These are phyloP conservation scores for Pseudoperonospora humuli DNA, from an alignment of 352 stramenopile genomes.

Conservation along the genomic window DNA sequence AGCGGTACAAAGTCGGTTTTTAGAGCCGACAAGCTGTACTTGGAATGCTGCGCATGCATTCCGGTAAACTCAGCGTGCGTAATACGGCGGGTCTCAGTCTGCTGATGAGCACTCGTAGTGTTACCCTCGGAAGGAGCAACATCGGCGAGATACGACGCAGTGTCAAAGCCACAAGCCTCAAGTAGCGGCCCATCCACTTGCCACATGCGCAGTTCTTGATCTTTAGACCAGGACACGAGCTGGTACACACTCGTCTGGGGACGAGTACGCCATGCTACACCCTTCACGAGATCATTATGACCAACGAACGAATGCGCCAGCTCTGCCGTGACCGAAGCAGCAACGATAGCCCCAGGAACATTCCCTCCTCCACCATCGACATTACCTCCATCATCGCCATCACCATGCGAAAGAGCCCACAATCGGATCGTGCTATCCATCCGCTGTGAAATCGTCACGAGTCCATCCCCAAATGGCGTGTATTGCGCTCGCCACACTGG, in stretches of 20 bases:
- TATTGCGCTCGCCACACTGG: constrained; percentile 68
- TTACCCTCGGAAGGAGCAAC: constrained; percentile 17
- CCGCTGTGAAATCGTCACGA: constrained; percentile 71
- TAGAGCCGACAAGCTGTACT: constrained; percentile 62
- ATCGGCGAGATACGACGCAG: constrained; percentile 28
- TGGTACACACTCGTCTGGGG: constrained; percentile 42
- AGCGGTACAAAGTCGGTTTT: constrained; percentile 72
- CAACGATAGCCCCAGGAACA: constrained; percentile 6
- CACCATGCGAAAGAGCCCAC: constrained; percentile 47
- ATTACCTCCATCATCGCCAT: constrained; percentile 10
- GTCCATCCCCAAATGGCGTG: constrained; percentile 71
- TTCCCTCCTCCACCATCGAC: constrained; percentile 9
- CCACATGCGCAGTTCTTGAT: constrained; percentile 73
- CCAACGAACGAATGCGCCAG: constrained; percentile 55
- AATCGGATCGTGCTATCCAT: constrained; percentile 55
- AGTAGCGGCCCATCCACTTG: constrained; percentile 53
- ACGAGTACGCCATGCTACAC: constrained; percentile 56
- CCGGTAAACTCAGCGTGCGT: constrained; percentile 27
- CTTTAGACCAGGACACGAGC: constrained; percentile 75
- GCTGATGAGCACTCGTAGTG: constrained; percentile 14
- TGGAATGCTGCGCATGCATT: constrained; percentile 31
- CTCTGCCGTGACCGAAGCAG: constrained; percentile 25
- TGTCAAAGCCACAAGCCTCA: constrained; percentile 52
- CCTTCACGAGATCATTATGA: constrained; percentile 54
- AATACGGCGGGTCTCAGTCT: constrained; percentile 7